These are phyloP conservation scores for Aotearoamyces nothofagi DNA, from an alignment of 2,329 filamentous ascomycete genomes.

Conservation along the genomic window DNA sequence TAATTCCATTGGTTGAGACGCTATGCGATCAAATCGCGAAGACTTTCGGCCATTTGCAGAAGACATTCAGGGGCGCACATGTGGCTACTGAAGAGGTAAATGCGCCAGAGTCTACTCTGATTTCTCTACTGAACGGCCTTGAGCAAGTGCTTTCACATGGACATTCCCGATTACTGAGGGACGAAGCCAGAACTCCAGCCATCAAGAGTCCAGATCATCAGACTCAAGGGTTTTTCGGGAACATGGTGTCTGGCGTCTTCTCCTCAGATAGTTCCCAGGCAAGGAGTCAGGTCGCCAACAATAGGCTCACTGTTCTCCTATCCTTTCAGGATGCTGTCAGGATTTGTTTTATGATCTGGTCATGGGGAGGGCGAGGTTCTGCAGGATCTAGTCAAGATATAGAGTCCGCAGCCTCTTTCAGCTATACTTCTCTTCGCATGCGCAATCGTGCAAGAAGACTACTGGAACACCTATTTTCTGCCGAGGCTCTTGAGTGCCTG, in stretches of 20 bases:
- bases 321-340: slow-evolving; percentile 93
- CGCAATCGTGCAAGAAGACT: slow-evolving; percentile 77
- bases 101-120: slow-evolving; percentile 56
- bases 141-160: slow-evolving; percentile 81
- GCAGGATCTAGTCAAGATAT: slow-evolving; percentile 45
- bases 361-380: slow-evolving; percentile 61
- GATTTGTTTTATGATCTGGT: slow-evolving; percentile 89
- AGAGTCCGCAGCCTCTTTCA: slow-evolving; percentile 66
- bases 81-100: slow-evolving; percentile 16
- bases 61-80: slow-evolving; percentile 37
- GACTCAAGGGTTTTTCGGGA: slow-evolving; percentile 79
- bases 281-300: slow-evolving; percentile 81
- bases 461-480: slow-evolving; percentile 82
- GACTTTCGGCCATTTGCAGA: slow-evolving; percentile 58
- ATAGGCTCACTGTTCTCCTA: slow-evolving; percentile 81
- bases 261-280: slow-evolving; percentile 60
- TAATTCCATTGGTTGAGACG: slow-evolving; percentile 83
- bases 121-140: slow-evolving; percentile 80
- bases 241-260: slow-evolving; percentile 87
- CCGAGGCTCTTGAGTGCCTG: slow-evolving; percentile 82
- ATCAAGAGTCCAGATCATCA: slow-evolving; percentile 72
- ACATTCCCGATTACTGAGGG: slow-evolving; percentile 65
- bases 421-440: slow-evolving; percentile 81
- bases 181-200: slow-evolving; percentile 54
- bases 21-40: slow-evolving; percentile 63